Conservation (phyloP, 2,329 filamentous ascomycete genomes). For the Ilyonectria mors-panacis region DNA sequence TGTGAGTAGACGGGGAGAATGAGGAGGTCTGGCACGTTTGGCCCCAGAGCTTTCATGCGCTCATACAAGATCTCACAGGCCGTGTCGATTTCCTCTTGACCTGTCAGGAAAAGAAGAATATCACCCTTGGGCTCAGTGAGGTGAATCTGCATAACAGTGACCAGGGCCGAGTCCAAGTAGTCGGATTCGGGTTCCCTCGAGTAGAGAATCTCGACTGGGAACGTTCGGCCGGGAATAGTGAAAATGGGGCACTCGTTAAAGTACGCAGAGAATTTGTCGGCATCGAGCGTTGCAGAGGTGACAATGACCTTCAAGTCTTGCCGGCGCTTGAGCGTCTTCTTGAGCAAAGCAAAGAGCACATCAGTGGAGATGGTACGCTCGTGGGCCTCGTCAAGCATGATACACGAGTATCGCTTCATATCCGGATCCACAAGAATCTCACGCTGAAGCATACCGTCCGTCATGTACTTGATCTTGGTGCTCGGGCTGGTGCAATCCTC, state of each 20-base stretch:
- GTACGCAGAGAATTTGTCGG: conserved; percentile 97
- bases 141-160: conserved; percentile 98
- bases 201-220: conserved; percentile 96
- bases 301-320: conserved; percentile 95
- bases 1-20: conserved; percentile 97
- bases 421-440: conserved; percentile 95
- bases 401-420: conserved; percentile 90
- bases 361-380: conserved; percentile 97
- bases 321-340: conserved; percentile 90
- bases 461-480: conserved; percentile 99
- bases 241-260: conserved; percentile 98
- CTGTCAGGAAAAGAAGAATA: conserved; percentile 96
- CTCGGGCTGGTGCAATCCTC: conserved; percentile 91
- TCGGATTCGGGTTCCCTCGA: conserved; percentile 95
- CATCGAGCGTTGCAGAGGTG: conserved; percentile 95
- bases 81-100: conserved; percentile 98
- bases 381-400: conserved; percentile 99
- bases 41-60: conserved; percentile 94
- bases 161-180: conserved; percentile 93
- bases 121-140: conserved; percentile 92
- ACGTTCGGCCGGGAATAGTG: conserved; percentile 94
- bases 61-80: conserved; percentile 93
- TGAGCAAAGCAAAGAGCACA: conserved; percentile 92
- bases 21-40: conserved; percentile 90
- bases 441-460: conserved; percentile 96